These are phyloP conservation scores for Parachaetomium inaequale DNA, from an alignment of 495 filamentous ascomycete genomes.

Conservation along the genomic window DNA sequence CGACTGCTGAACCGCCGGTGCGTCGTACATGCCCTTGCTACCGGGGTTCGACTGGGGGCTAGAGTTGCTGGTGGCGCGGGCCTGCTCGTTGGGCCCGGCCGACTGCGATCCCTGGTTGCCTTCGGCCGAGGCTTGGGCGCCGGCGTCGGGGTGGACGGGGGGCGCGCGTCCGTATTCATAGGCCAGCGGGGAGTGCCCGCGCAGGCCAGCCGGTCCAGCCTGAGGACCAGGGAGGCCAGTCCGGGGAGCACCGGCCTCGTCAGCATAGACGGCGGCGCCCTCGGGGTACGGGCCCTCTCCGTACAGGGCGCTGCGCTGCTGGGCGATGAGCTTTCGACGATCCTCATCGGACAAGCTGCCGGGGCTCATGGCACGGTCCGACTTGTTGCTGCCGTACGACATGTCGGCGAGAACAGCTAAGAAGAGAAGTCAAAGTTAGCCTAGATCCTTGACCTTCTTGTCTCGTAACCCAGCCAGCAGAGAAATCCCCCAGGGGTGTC, in stretches of 20 bases:
- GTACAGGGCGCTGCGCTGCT: conserved; percentile 90
- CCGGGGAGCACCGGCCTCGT: conserved; percentile 59
- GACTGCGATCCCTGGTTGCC: conserved; percentile 41
- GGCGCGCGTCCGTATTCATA: conserved; percentile 47
- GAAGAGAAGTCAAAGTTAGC: conserved; percentile 46
- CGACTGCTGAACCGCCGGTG: conserved; percentile 63
- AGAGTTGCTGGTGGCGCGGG: conserved; percentile 83
- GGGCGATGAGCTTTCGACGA: conserved; percentile 90
- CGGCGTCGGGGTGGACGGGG: conserved; percentile 39
- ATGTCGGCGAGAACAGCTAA: conserved; percentile 80
- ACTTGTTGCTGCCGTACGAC: conserved; percentile 58
- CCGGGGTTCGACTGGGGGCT: conserved; percentile 68
- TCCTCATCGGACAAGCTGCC: conserved; percentile 89
- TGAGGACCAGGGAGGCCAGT: conserved; percentile 48
- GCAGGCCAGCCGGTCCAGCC: conserved; percentile 42
- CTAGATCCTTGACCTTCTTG: conserved; percentile 19
- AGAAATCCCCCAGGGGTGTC: neutral
- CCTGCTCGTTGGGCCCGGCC: conserved; percentile 56
- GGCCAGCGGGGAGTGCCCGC: conserved; percentile 55
- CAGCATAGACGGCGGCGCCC: conserved; percentile 54
- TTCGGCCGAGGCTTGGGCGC: conserved; percentile 50
- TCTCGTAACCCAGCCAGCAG: conserved; percentile 13
- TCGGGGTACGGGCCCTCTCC: conserved; percentile 66
- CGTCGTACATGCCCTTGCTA: conserved; percentile 63
- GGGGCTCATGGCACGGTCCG: conserved; percentile 89